Evolutionary conservation across 257 asterid genomes (phyloP), one percentile per base, ranked within the genome.

Genomic region (Jasminum sambac): DNA sequence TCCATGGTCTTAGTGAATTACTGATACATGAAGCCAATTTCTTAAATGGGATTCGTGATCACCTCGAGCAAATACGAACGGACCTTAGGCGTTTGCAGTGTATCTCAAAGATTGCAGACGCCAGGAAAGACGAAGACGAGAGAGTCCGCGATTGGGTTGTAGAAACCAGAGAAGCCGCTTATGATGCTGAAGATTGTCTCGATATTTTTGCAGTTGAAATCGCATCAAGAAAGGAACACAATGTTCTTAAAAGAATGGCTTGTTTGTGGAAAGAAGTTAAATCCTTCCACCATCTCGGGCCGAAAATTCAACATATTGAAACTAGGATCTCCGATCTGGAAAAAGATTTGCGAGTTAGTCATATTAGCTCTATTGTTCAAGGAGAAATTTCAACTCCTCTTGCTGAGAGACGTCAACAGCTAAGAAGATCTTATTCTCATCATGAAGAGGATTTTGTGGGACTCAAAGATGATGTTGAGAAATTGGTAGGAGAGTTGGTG

Each of bases 371-470:
- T 0, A 62, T 50, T 7, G 17, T 25, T 12, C 46, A 6, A 7
- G 58, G 21, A 11, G 65, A 72, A 64, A 14, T 24, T 13, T 21
- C 70, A n/a, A 11, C 2, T 39, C 48, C 25, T 46, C 16, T 21
- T 5, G 7, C 23, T 26, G 57, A 39, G 21, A 55, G n/a, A 2
- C 37, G 12, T 14, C 23, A 26, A 36, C 48, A 26, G 60, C 59
- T 12, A n/a, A 52, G 71, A 10, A n/a, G 11, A 40, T 13, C 71
- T 13, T 52, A 38, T 17, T 64, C 64, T 21, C 69, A 71, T 26
- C 36, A 19, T 48, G 70, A 72, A 14, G 63, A 63, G 23, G 1
- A 62, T 16, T 72, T 75, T 44, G 67, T 63, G 12, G 81, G 84
- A 6, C 36, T 65, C 61, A 74, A 76, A 19, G 76, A 66, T 4